Evolutionary conservation across 371 early-diverging fungal species (phyloP).

Genomic region (Mucor plumbeus): DNA sequence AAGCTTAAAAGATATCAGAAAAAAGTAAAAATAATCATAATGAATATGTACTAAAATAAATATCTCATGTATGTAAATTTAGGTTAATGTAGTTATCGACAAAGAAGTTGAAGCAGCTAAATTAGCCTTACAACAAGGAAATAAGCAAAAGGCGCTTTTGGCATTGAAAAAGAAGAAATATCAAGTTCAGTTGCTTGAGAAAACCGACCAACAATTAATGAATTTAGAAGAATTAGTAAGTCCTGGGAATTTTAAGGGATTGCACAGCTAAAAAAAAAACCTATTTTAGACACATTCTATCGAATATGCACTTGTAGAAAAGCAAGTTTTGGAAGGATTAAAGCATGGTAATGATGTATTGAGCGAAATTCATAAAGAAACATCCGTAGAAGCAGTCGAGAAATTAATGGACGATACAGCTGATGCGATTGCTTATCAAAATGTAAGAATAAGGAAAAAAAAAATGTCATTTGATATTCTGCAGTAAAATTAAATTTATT

Average conservation of each 20-base stretch:
- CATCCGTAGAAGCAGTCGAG: conserved; percentile 92
- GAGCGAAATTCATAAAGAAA: conserved; percentile 88
- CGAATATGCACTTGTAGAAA: conserved; percentile 91
- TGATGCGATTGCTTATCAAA: conserved; percentile 95
- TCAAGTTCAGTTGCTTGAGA: conserved; percentile 84
- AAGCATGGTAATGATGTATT: conserved; percentile 86
- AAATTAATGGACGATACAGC: conserved; percentile 94
- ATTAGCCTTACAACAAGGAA: conserved; percentile 65
- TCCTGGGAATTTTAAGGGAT: not conserved
- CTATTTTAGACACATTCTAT: conserved; percentile 75
- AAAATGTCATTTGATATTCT: conserved; percentile 8
- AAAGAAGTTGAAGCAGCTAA: conserved; percentile 75
- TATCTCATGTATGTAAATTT: not conserved
- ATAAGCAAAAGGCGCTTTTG: conserved; percentile 84
- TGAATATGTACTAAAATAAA: not conserved
- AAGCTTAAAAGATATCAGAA: conserved; percentile 90
- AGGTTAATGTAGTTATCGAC: conserved; percentile 69
- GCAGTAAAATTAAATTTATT: conserved; percentile 2
- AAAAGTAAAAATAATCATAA: conserved; percentile 54
- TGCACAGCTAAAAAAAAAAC: not conserved
- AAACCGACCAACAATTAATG: conserved; percentile 85
- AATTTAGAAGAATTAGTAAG: conserved; percentile 88
- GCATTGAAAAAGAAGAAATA: conserved; percentile 95
- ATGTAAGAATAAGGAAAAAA: conserved; percentile 48
- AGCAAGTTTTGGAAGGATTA: conserved; percentile 85